Base-by-base conservation (phyloP, 805 yeast genomes). In the Myxozyma neglecta region DNA sequence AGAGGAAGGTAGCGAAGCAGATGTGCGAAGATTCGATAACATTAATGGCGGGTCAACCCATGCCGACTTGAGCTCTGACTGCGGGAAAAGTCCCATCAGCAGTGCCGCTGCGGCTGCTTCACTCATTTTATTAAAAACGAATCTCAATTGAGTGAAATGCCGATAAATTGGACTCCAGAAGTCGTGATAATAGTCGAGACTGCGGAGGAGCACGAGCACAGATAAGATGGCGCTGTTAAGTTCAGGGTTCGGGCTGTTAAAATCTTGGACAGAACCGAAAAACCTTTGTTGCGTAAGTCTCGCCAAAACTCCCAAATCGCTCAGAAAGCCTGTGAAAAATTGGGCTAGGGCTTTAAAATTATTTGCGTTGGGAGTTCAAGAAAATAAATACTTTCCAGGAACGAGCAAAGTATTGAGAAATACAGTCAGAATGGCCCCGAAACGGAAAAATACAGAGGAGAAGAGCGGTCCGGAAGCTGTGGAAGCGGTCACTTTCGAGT, bases 401-500 rank as follows among this genome's bases (percentile, higher is more conserved):
- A 35, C 10, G 29, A 34, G 42, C 40, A 24, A 4, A 13, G 42
- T 24, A 13, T 11, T n/a, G 52, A 14, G n/a, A 48, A 10, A n/a
- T 10, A 20, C n/a, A n/a, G n/a, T n/a, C n/a, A n/a, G n/a, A n/a
- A 57, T 57, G 61, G 53, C 37, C 8, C 44, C 43, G 5, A 57
- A 57, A 24, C 16, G 61, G 39, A 57, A 57, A 20, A 48, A 44
- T 35, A 7, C 44, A 4, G 57, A 53, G 6, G 20, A 13, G 3
- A 24, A 24, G 29, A 24, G 29, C 29, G 20, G n/a, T 4, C 32
- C 13, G 9, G 44, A 24, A 18, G 9, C 37, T 2, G 59, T 47
- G 13, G 53, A 46, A 3, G 34, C 51, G 11, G 76, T 82, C 13
- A 79, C 84, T 6, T 93, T 96, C 81, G 89, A 87, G 57, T 80